Conservation (phyloP, 192 early-diverging fungal species). For the Coemansia sp. region DNA sequence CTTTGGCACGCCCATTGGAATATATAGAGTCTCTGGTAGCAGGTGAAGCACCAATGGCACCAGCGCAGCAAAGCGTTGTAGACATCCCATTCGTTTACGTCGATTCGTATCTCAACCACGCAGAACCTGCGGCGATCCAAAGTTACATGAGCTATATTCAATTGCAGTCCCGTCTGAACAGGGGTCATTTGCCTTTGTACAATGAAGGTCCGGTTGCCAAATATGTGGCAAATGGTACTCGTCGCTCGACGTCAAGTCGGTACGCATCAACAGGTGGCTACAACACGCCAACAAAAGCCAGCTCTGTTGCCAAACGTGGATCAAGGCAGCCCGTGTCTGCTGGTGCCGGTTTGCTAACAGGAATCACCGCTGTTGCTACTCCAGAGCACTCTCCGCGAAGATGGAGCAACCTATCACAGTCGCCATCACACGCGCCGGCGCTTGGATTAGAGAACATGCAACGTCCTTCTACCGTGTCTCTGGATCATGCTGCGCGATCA, state of each 20-base stretch:
- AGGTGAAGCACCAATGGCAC: conserved; percentile 22
- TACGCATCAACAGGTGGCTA: neutral
- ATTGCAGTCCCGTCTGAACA: neutral
- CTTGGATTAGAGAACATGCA: conserved; percentile 3
- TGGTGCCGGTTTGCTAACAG: conserved; percentile 21
- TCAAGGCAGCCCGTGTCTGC: conserved; percentile 16
- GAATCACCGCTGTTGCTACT: conserved; percentile 40
- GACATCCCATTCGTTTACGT: conserved; percentile 30
- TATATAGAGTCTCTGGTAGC: conserved; percentile 35
- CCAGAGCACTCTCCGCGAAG: conserved; percentile 37
- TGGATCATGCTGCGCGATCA: no score
- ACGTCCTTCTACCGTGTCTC: neutral
- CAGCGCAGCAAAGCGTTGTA: conserved; percentile 34
- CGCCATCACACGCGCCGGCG: neutral
- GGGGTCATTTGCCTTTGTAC: neutral
- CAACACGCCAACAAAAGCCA: conserved; percentile 4
- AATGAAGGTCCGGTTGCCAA: neutral
- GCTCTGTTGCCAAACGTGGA: conserved; percentile 1
- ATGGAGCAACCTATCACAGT: neutral
- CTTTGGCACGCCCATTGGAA: conserved; percentile 25
- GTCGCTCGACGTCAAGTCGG: neutral
- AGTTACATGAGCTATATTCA: neutral
- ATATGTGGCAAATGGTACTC: neutral
- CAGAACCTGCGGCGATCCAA: conserved; percentile 13
- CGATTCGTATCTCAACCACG: conserved; percentile 32